These are phyloP conservation scores for Penicillium expansum DNA, from an alignment of 2,329 filamentous ascomycete species.

Conservation along the genomic window DNA sequence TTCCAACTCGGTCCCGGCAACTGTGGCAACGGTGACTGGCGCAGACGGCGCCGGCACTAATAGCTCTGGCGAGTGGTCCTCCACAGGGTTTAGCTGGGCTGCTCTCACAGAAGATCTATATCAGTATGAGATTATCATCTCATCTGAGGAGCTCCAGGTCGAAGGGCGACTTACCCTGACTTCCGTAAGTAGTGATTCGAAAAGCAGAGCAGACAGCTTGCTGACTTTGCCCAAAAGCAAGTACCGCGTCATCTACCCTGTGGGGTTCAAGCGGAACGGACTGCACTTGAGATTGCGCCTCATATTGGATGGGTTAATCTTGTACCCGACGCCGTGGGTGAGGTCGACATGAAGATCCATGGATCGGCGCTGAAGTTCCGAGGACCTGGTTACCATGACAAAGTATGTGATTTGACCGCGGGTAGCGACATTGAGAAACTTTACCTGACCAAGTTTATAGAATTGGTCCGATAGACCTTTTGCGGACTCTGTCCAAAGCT, in stretches of 20 bases:
- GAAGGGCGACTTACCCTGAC: slow-evolving; percentile 12
- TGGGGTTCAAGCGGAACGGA: slow-evolving; percentile 8
- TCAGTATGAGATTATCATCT: slow-evolving; percentile 13
- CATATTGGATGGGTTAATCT: slow-evolving; percentile 42
- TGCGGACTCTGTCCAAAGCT: slow-evolving; percentile 30
- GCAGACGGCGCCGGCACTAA: neutral
- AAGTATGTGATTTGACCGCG: slow-evolving; percentile 24
- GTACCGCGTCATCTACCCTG: slow-evolving; percentile 17
- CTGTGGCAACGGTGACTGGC: slow-evolving; percentile 10
- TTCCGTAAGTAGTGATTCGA: slow-evolving; percentile 7
- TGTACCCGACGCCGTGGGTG: slow-evolving; percentile 35
- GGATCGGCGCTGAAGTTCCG: slow-evolving; percentile 34
- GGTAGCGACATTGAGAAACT: neutral
- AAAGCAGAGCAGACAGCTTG: neutral
- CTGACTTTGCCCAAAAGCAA: neutral
- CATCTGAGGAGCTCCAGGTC: slow-evolving; percentile 13
- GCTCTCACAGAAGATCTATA: slow-evolving; percentile 3
- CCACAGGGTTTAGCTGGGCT: slow-evolving; percentile 16
- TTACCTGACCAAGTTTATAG: slow-evolving; percentile 17
- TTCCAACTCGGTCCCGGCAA: slow-evolving; percentile 15
- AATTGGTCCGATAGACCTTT: slow-evolving; percentile 47
- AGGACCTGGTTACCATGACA: slow-evolving; percentile 48
- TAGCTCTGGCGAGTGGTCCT: slow-evolving; percentile 10
- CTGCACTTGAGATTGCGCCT: slow-evolving; percentile 21
- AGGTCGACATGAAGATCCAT: slow-evolving; percentile 30